phyloP scores from a whole-genome alignment of 805 yeast genomes.

The Pichia heedii region DNA sequence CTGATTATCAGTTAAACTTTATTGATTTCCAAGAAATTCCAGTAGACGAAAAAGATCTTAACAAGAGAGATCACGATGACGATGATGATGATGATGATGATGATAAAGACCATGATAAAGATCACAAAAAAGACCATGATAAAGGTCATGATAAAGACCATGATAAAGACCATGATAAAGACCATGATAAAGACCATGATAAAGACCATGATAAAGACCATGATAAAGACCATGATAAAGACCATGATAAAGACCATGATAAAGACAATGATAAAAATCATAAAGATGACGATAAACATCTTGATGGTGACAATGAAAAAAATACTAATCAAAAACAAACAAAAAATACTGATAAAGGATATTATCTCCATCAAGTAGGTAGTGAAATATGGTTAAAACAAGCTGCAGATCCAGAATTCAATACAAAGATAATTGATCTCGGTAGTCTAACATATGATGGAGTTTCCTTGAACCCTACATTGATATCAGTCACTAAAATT shows the following conservation, averaged over 20 bases:
- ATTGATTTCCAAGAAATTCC: slow-evolving; percentile 14
- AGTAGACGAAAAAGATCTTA: background rate
- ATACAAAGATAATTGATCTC: slow-evolving; percentile 24
- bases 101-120: background rate
- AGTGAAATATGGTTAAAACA: slow-evolving; percentile 14
- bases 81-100: background rate
- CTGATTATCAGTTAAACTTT: slow-evolving; percentile 18
- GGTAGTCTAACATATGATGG: slow-evolving; percentile 35
- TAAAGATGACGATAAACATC: background rate
- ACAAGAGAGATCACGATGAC: background rate
- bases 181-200: slow-evolving; percentile 1
- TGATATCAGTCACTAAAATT: slow-evolving; percentile 35
- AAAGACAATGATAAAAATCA: background rate
- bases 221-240: background rate
- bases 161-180: slow-evolving; percentile 13
- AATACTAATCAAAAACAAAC: slow-evolving; percentile 3
- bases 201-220: background rate
- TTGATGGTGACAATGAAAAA: too few species aligned
- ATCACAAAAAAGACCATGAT: background rate
- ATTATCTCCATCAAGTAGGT: slow-evolving; percentile 23
- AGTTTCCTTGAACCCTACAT: slow-evolving; percentile 30
- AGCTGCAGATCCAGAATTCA: slow-evolving; percentile 23
- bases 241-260: background rate
- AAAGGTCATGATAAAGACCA: slow-evolving; percentile 7
- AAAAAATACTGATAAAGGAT: slow-evolving; percentile 35